phyloP scores from a whole-genome alignment of 345 rosid species.

The Camelina laxa region DNA sequence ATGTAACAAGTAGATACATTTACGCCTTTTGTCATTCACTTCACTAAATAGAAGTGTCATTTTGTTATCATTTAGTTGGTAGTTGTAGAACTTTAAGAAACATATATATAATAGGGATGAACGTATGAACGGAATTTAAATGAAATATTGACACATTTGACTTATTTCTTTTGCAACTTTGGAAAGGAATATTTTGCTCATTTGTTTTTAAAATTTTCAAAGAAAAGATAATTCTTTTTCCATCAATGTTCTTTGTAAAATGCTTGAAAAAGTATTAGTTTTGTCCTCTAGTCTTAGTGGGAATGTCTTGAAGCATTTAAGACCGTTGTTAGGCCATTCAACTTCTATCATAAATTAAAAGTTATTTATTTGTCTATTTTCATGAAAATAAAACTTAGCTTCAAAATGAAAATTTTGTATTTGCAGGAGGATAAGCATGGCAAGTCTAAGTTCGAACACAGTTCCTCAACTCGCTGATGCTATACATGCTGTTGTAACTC shows the following conservation, averaged over 20 bases:
- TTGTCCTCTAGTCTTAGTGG: neutral
- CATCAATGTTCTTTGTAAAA: neutral
- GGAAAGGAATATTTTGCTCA: neutral
- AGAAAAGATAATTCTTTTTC: neutral
- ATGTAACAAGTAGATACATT: neutral
- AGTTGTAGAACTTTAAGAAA: no score
- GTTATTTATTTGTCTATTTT: neutral
- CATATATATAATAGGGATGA: no score
- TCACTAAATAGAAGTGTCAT: no score
- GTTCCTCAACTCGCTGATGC: conserved; percentile 64
- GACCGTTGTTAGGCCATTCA: neutral
- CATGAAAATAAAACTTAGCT: neutral
- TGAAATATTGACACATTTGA: neutral
- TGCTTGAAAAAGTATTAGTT: neutral
- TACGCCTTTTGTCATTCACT: no score
- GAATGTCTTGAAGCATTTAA: neutral
- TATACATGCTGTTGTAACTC: conserved; percentile 62
- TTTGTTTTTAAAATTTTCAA: neutral
- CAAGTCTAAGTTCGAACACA: conserved; percentile 58
- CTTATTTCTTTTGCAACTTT: neutral
- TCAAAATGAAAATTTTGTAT: neutral
- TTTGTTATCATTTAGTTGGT: no score
- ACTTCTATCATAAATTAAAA: neutral
- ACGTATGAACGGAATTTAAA: neutral
- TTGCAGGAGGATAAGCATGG: conserved; percentile 73